phyloP scores from a whole-genome alignment of 1,139 yeast species.

The Suhomyces atakaporum region DNA sequence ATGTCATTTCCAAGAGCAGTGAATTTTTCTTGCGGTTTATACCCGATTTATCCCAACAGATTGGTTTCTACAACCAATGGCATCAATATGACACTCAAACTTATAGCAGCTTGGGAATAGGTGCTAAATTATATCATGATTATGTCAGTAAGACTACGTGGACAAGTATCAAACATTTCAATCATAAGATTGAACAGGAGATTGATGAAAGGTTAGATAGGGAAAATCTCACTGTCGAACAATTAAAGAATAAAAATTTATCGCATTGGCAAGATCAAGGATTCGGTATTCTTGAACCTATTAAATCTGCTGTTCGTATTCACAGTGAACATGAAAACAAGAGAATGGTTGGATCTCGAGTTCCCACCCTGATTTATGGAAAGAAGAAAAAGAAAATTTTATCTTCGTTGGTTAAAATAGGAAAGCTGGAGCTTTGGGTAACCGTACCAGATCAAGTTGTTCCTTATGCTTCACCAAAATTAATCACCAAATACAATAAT shows the following conservation, averaged over 20 bases:
- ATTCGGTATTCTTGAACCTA: constrained; percentile 1
- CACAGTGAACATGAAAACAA: constrained; percentile 19
- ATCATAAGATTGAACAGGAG: constrained; percentile 37
- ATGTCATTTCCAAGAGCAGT: constrained; percentile 38
- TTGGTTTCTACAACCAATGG: constrained; percentile 30
- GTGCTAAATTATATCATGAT: constrained; percentile 35
- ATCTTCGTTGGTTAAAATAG: constrained; percentile 37
- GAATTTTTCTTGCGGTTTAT: constrained; percentile 46
- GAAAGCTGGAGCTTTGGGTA: constrained; percentile 37
- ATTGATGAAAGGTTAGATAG: constrained; percentile 32
- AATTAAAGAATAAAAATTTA: constrained; percentile 37
- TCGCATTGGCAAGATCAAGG: constrained; percentile 2
- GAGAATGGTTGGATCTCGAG: constrained; percentile 32
- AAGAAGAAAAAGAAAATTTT: constrained; percentile 44
- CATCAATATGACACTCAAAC: constrained; percentile 29
- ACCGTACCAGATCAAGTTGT: constrained; percentile 37
- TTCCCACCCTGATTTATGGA: constrained; percentile 30
- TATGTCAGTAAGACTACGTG: constrained; percentile 34
- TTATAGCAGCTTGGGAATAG: constrained; percentile 34
- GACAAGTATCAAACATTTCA: constrained; percentile 33
- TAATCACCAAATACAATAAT: constrained; percentile 41
- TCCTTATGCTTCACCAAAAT: constrained; percentile 42
- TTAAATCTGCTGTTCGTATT: not conserved
- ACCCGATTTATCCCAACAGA: constrained; percentile 39
- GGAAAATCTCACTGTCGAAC: constrained; percentile 18